Base-by-base conservation (phyloP, 441 rosid species). In the Flueggea neowawraea region DNA sequence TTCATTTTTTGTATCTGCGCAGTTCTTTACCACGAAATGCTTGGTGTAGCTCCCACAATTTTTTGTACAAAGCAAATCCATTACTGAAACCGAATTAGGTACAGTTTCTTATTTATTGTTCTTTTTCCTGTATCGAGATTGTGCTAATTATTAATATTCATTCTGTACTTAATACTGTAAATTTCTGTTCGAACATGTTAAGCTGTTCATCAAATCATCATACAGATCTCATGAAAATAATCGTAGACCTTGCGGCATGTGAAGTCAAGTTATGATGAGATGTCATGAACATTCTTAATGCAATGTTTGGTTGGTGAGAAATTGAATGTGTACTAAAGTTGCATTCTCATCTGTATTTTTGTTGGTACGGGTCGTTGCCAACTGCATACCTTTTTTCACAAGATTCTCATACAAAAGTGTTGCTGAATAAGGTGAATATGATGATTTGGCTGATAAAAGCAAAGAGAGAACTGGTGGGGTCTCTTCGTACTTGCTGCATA, bases 21-120 rank as follows among this genome's bases (percentile, higher is more conserved):
- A 55, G 4, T 51, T 60, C n/a, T 14, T 14, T 14, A 44, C 60
- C 33, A n/a, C 33, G 44, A 43, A 36, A 52, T 55, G 17, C 14
- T 32, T 28, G 44, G 52, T 67, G 14, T 41, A 13, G 54, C 43
- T 58, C 53, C 5, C 54, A 45, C 6, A 12, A 43, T 32, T 51
- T 53, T 55, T 16, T 41, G 10, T 63, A 63, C 51, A 74, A 66
- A 69, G 64, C 45, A 41, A 68, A 16, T 54, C 36, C 22, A 10
- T 32, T 31, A 10, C 15, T 32, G 14, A n/a, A 57, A 63, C 65
- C 44, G 16, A 49, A 67, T 48, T 16, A 56, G 73, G 64, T 64
- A 63, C 54, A 60, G 61, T 31, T 36, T 28, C 50, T n/a, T 12
- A 10, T 47, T 47, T 14, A 47, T 47, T 47, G 6, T 45, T 55